Percentiles rank a stretch among this genome's conserved stretches.
Evolutionary conservation across 202 grass and related monocot species (phyloP).

Genomic region (Alloteropsis angusta): DNA sequence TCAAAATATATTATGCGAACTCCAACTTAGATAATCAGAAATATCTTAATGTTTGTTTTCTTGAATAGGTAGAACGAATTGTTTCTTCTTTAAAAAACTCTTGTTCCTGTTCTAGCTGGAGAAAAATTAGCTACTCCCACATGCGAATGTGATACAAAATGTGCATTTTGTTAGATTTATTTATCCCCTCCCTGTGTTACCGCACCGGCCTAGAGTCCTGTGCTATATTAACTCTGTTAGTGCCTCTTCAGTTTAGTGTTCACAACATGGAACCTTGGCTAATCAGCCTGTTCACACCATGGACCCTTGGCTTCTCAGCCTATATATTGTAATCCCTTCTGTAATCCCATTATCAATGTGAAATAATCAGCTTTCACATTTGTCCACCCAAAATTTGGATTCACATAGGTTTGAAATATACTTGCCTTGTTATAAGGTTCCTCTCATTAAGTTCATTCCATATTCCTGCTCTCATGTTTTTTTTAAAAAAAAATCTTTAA

Average conservation of each 20-base stretch:
- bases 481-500: conserved; percentile 4
- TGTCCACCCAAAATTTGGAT: neutral
- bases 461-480: neutral
- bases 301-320: too few species aligned
- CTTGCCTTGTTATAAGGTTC: neutral
- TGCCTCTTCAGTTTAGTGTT: too few species aligned
- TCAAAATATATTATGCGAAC: neutral
- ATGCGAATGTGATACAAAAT: neutral
- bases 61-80: neutral
- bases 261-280: too few species aligned
- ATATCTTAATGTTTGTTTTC: neutral
- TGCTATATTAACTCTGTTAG: too few species aligned
- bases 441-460: neutral
- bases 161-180: too few species aligned
- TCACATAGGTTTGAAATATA: neutral
- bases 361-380: too few species aligned
- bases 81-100: neutral
- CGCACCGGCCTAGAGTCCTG: too few species aligned
- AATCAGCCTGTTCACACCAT: too few species aligned
- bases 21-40: neutral
- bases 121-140: neutral
- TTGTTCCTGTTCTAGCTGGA: neutral
- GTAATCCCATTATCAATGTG: too few species aligned
- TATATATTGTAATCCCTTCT: too few species aligned
- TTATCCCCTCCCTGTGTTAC: too few species aligned